Percentiles rank a stretch among this genome's conserved stretches.
phyloP scores from a whole-genome alignment of 2,329 filamentous ascomycete species.

The Fusarium bulbicola region DNA sequence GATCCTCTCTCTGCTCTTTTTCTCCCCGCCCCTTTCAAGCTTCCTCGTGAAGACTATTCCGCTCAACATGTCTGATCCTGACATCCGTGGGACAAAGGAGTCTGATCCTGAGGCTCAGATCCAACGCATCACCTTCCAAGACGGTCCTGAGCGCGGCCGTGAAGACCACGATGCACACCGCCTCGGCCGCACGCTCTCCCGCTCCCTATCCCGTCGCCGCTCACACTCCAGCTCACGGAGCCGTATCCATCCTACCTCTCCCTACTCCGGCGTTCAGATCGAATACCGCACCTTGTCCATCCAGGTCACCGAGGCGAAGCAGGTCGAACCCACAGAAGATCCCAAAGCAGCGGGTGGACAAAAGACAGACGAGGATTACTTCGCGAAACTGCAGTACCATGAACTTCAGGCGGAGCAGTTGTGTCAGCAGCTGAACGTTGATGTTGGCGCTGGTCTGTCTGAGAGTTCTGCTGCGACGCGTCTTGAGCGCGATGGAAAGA shows the following conservation, averaged over 20 bases:
- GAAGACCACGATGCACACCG: slow-evolving; percentile 7
- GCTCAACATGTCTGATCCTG: slow-evolving; percentile 28
- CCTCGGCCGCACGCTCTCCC: slow-evolving; percentile 21
- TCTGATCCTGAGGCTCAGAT: slow-evolving; percentile 29
- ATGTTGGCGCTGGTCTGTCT: slow-evolving; percentile 47
- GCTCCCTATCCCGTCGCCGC: slow-evolving; percentile 29
- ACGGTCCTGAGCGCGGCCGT: slow-evolving; percentile 4
- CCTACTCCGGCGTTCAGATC: slow-evolving; percentile 51
- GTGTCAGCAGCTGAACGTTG: slow-evolving; percentile 53
- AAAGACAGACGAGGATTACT: slow-evolving; percentile 54
- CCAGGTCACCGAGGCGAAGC: slow-evolving; percentile 50
- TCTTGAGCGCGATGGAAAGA: slow-evolving; percentile 53
- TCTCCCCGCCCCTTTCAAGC: neutral
- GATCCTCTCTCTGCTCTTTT: neutral
- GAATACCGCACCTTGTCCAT: slow-evolving; percentile 54
- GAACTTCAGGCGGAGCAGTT: slow-evolving; percentile 47
- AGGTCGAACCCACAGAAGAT: slow-evolving; percentile 33
- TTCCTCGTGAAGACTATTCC: neutral
- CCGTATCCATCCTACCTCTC: slow-evolving; percentile 44
- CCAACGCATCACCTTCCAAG: slow-evolving; percentile 33
- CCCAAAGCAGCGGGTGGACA: slow-evolving; percentile 39
- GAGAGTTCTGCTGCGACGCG: slow-evolving; percentile 46
- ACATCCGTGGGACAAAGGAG: slow-evolving; percentile 25
- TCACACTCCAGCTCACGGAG: slow-evolving; percentile 36
- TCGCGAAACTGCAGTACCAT: slow-evolving; percentile 52